These are phyloP conservation scores for Sambucus nigra DNA, from an alignment of 129 eudicot genomes.

Conservation along the genomic window DNA sequence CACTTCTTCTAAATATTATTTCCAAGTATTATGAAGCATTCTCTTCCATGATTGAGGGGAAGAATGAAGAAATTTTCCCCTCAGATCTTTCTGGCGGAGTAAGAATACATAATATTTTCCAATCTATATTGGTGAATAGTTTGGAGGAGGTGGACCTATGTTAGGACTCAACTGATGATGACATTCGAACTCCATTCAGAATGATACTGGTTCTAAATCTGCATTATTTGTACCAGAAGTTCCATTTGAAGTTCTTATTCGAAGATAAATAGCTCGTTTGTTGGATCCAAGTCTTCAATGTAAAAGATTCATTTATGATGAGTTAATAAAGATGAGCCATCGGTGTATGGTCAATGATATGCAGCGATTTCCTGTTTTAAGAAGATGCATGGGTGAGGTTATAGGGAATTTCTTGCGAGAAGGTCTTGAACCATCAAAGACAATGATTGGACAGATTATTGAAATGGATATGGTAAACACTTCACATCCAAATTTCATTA, in stretches of 20 bases:
- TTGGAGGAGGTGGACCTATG: slow-evolving; percentile 99
- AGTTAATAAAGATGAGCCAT: slow-evolving; percentile 97
- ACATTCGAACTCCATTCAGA: slow-evolving; percentile 90
- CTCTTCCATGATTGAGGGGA: slow-evolving; percentile 92
- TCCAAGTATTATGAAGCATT: slow-evolving; percentile 85
- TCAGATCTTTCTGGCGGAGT: slow-evolving; percentile 97
- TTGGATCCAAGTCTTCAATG: slow-evolving; percentile 99
- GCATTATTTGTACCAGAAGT: slow-evolving; percentile 96
- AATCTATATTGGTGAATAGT: slow-evolving; percentile 84
- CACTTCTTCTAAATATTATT: slow-evolving; percentile 79
- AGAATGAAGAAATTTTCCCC: slow-evolving; percentile 92
- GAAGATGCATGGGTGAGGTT: slow-evolving; percentile 95
- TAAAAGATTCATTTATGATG: slow-evolving; percentile 91
- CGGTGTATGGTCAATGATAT: slow-evolving; percentile 82
- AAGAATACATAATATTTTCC: slow-evolving; percentile 85
- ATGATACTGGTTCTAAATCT: slow-evolving; percentile 93
- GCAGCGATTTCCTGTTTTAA: slow-evolving; percentile 80
- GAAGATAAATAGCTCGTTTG: slow-evolving; percentile 84
- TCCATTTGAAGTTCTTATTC: slow-evolving; percentile 93
- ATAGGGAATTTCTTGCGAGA: slow-evolving; percentile 72
- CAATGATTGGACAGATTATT: slow-evolving; percentile 92
- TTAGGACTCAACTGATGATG: slow-evolving; percentile 93
- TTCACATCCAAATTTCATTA: slow-evolving; percentile 88
- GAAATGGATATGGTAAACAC: slow-evolving; percentile 98
- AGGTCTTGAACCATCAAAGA: slow-evolving; percentile 93